Percentiles rank a stretch among this genome's conserved stretches.
phyloP scores from a whole-genome alignment of 805 yeast species.

The Saturnispora besseyi region DNA sequence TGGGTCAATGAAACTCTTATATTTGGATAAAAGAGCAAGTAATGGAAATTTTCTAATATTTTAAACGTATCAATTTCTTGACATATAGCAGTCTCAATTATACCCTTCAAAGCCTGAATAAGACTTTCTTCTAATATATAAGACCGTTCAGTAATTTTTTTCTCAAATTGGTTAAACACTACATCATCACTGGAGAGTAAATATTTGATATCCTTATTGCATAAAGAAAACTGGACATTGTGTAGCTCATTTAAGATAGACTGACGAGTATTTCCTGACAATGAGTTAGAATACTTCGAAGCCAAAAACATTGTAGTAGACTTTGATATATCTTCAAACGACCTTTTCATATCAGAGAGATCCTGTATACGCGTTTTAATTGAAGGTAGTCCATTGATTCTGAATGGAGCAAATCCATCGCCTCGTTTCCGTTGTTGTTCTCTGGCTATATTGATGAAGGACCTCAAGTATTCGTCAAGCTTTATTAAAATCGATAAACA shows the following conservation, averaged over 20 bases:
- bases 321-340: background rate
- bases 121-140: background rate
- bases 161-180: background rate
- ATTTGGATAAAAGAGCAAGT: constrained; percentile 43
- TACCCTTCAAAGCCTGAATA: background rate
- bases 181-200: background rate
- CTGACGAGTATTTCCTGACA: background rate
- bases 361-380: background rate
- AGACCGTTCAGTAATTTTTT: background rate
- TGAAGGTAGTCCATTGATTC: constrained; percentile 37
- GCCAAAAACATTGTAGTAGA: background rate
- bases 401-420: constrained; percentile 59
- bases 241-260: background rate
- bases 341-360: background rate
- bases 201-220: background rate
- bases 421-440: constrained; percentile 67
- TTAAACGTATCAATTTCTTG: constrained; percentile 35
- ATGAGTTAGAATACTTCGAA: background rate
- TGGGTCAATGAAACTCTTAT: constrained; percentile 52
- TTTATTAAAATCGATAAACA: constrained; percentile 25
- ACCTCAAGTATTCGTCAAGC: constrained; percentile 57
- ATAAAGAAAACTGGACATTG: background rate
- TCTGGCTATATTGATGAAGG: constrained; percentile 56
- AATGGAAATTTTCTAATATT: constrained; percentile 40
- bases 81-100: background rate